phyloP scores from a whole-genome alignment of 768 basidiomycete genomes.

The Naganishia onofrii region DNA sequence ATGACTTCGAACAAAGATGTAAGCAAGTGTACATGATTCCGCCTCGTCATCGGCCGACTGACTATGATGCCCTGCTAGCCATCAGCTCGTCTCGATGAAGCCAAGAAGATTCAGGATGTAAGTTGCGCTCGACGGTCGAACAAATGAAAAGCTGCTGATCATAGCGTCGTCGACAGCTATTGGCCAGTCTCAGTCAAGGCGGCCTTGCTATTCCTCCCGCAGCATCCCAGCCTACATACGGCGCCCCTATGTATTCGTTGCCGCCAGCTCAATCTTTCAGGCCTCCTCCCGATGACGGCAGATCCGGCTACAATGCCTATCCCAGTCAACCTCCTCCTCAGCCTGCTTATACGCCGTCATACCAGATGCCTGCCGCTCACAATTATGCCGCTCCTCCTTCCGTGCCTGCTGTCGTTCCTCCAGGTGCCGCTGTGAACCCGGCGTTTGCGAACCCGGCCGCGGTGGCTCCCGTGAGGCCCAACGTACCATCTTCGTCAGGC shows the following conservation, averaged over 20 bases:
- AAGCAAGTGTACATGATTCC: not conserved
- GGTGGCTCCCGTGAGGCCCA: not conserved
- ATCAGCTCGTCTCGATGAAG: slow-evolving; percentile 23
- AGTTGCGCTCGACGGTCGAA: not conserved
- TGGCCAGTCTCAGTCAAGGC: slow-evolving; percentile 15
- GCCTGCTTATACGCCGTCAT: slow-evolving; percentile 3
- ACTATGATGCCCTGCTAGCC: not conserved
- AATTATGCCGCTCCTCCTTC: not conserved
- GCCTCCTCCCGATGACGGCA: not conserved
- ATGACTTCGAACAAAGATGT: not conserved
- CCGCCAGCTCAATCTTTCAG: not conserved
- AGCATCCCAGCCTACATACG: not conserved
- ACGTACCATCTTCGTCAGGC: not conserved
- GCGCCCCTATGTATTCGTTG: not conserved
- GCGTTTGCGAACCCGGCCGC: slow-evolving; percentile 3
- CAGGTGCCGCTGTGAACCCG: not conserved
- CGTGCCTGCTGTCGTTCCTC: not conserved
- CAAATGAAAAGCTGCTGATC: not conserved
- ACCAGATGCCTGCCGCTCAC: not conserved
- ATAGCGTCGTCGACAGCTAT: not conserved
- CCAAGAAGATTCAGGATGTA: slow-evolving; percentile 31
- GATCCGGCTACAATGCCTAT: not conserved
- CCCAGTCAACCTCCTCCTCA: not conserved
- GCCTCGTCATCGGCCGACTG: not conserved
- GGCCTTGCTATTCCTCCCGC: slow-evolving; percentile 1